phyloP scores from a whole-genome alignment of 78 protist genomes.

The Dictyostelium purpureum region DNA sequence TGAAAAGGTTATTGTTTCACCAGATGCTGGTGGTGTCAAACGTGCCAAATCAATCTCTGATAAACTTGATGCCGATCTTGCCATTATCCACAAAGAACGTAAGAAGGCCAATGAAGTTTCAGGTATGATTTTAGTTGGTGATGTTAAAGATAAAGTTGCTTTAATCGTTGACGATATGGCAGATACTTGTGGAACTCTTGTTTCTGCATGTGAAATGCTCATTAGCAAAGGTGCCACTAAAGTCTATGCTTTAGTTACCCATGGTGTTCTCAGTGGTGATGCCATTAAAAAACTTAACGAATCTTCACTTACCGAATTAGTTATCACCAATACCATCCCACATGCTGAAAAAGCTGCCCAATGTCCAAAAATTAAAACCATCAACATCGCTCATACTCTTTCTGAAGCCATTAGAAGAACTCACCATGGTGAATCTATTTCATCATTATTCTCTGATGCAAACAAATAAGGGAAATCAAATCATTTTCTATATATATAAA shows the following conservation, averaged over 20 bases:
- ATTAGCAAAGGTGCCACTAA: slow-evolving; percentile 80
- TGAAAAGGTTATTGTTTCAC: slow-evolving; percentile 86
- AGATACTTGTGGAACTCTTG: slow-evolving; percentile 92
- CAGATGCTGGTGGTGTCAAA: slow-evolving; percentile 93
- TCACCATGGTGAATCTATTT: slow-evolving; percentile 88
- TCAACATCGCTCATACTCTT: slow-evolving; percentile 87
- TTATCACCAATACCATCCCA: slow-evolving; percentile 91
- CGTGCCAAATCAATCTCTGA: slow-evolving; percentile 90
- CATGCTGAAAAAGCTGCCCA: slow-evolving; percentile 80
- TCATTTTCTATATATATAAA: no score
- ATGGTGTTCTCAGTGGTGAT: slow-evolving; percentile 82
- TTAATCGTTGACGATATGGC: slow-evolving; percentile 90
- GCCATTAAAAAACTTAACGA: slow-evolving; percentile 85
- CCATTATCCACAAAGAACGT: slow-evolving; percentile 91
- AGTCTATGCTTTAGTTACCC: slow-evolving; percentile 81
- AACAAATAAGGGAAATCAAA: no score
- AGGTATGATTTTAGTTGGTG: slow-evolving; percentile 87
- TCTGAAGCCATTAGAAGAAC: slow-evolving; percentile 93
- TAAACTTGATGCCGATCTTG: slow-evolving; percentile 81
- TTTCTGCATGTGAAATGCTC: slow-evolving; percentile 82
- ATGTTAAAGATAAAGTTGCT: slow-evolving; percentile 77
- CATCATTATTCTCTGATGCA: slow-evolving; percentile 65
- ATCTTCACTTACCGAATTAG: slow-evolving; percentile 75
- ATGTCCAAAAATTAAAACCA: slow-evolving; percentile 76
- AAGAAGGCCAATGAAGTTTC: slow-evolving; percentile 86